Evolutionary conservation across 2,329 filamentous ascomycete genomes (phyloP).

Genomic region (Claviceps quebecensis): DNA sequence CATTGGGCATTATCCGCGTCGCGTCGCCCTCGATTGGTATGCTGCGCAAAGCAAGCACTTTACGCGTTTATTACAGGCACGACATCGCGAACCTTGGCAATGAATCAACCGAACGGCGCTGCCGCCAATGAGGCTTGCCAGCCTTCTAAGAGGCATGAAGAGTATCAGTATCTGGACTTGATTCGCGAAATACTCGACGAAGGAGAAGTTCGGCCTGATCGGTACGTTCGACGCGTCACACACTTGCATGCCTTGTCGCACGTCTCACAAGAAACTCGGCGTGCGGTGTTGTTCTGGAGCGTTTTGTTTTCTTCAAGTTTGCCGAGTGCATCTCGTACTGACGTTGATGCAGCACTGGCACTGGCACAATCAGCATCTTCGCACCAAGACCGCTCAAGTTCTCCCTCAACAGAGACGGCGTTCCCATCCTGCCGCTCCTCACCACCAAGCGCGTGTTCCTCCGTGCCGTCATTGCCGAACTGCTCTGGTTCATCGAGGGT

Average conservation of each 20-base stretch:
- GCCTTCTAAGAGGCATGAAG: constrained; percentile 47
- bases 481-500: constrained; percentile 90
- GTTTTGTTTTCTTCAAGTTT: neutral
- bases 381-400: constrained; percentile 81
- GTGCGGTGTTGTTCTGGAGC: neutral
- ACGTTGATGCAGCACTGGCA: constrained; percentile 57
- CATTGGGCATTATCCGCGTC: constrained; percentile 1
- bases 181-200: constrained; percentile 69
- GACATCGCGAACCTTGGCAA: neutral
- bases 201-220: constrained; percentile 81
- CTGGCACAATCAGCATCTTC: constrained; percentile 81
- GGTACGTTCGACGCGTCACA: constrained; percentile 30
- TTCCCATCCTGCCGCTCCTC: constrained; percentile 71
- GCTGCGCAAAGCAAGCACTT: neutral
- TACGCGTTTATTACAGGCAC: neutral
- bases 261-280: neutral
- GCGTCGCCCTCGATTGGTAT: neutral
- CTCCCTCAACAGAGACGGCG: constrained; percentile 50
- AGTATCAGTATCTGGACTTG: constrained; percentile 85
- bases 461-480: constrained; percentile 76
- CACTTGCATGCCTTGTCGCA: neutral
- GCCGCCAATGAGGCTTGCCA: neutral
- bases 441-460: constrained; percentile 96
- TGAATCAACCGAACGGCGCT: constrained; percentile 1
- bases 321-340: neutral